Percentiles rank a stretch among this genome's conserved stretches.
phyloP scores from a whole-genome alignment of 768 basidiomycete species.

The Termitomyces sp. region DNA sequence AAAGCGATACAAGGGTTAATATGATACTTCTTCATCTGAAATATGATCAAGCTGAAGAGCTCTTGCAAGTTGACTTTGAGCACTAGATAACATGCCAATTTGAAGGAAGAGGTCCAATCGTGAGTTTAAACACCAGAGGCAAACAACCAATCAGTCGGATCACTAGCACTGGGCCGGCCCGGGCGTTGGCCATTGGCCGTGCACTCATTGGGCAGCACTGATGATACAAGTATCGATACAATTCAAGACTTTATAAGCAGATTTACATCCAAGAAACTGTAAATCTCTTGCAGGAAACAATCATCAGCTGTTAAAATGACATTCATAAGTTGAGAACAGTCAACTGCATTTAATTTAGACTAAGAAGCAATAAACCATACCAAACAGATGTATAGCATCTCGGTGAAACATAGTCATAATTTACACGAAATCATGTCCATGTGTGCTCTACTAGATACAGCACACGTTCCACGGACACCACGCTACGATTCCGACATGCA shows the following conservation, averaged over 20 bases:
- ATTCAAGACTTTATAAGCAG: no score
- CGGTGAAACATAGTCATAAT: neutral
- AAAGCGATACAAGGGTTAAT: neutral
- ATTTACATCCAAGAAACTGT: no score
- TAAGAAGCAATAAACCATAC: no score
- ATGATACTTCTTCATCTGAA: constrained; percentile 10
- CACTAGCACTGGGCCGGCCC: no score
- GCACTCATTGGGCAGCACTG: no score
- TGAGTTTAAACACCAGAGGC: neutral
- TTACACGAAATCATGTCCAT: neutral
- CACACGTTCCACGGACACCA: constrained; percentile 9
- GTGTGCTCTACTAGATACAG: neutral
- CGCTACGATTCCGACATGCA: constrained; percentile 16
- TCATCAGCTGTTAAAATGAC: no score
- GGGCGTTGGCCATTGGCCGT: no score
- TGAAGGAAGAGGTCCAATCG: neutral
- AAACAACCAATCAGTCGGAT: neutral
- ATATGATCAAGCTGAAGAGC: constrained; percentile 1
- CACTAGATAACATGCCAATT: constrained; percentile 4
- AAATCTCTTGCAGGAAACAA: no score
- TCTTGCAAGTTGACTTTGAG: neutral
- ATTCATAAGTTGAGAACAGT: no score
- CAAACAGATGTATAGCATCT: neutral
- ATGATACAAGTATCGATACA: no score
- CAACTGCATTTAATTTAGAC: neutral